Conservation (phyloP, 192 early-diverging fungal species). For the Kickxella alabastrina region DNA sequence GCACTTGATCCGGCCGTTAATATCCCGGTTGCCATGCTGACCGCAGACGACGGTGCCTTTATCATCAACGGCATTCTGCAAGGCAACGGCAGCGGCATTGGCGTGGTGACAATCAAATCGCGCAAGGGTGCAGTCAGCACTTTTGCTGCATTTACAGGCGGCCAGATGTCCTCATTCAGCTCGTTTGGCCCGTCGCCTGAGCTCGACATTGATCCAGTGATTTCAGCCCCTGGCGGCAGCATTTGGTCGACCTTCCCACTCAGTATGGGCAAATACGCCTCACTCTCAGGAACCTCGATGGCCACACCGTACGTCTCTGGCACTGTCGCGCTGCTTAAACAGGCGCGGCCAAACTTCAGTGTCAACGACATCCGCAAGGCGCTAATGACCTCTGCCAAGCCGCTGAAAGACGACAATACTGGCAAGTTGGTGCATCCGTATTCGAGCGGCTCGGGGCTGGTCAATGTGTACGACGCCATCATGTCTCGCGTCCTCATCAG, state of each 20-base stretch:
- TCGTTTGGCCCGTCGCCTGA: constrained; percentile 65
- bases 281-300: constrained; percentile 79
- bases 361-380: constrained; percentile 23
- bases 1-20: constrained; percentile 5
- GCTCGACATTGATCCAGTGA: constrained; percentile 56
- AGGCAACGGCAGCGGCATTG: background rate
- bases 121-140: constrained; percentile 22
- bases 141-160: constrained; percentile 38
- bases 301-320: constrained; percentile 73
- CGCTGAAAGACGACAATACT: constrained; percentile 34
- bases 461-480: constrained; percentile 66
- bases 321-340: constrained; percentile 59
- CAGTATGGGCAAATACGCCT: constrained; percentile 36
- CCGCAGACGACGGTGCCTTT: constrained; percentile 34
- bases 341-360: constrained; percentile 39
- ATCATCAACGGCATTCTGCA: constrained; percentile 15
- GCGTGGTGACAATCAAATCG: constrained; percentile 9
- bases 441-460: constrained; percentile 64
- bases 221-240: constrained; percentile 64
- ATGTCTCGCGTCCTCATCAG: constrained; percentile 47
- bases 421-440: constrained; percentile 43
- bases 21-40: constrained; percentile 47
- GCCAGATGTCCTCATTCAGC: constrained; percentile 56
- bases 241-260: constrained; percentile 62
- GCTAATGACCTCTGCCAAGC: constrained; percentile 55